Conservation (phyloP, 768 basidiomycete genomes). For the Agrocybe chaxingu region DNA sequence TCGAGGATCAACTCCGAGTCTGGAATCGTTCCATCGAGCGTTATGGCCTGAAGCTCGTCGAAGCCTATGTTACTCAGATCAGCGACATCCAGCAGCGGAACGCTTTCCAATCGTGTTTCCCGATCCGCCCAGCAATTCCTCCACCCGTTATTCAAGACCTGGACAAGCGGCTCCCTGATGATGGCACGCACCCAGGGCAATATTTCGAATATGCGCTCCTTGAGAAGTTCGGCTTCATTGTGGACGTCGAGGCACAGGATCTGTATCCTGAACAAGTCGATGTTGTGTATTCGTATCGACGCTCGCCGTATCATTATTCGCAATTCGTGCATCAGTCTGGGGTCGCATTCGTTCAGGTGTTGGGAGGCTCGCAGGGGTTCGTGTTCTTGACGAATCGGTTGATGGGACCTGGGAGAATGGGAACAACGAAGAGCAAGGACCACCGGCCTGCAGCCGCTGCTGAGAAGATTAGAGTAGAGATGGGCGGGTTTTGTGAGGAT, state of each 20-base stretch:
- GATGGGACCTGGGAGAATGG: conserved; percentile 69
- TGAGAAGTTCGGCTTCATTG: conserved; percentile 73
- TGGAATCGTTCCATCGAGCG: conserved; percentile 84
- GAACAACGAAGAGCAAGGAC: conserved; percentile 52
- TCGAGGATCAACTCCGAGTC: conserved; percentile 81
- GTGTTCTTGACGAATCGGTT: conserved; percentile 87
- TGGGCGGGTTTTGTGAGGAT: conserved; percentile 68
- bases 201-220: conserved; percentile 84
- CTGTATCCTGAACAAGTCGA: conserved; percentile 81
- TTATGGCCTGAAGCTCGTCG: conserved; percentile 89
- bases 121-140: conserved; percentile 70
- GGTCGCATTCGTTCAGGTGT: conserved; percentile 84
- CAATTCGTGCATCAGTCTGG: conserved; percentile 93
- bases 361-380: conserved; percentile 78
- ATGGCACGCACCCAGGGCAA: conserved; percentile 54
- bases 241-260: conserved; percentile 76
- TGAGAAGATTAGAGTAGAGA: conserved; percentile 54
- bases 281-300: conserved; percentile 87
- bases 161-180: conserved; percentile 61
- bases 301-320: conserved; percentile 71
- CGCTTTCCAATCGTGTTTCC: conserved; percentile 89
- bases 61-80: conserved; percentile 91
- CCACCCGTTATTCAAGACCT: conserved; percentile 72
- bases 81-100: conserved; percentile 81
- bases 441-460: conserved; percentile 55